Evolutionary conservation across 371 early-diverging fungal species (phyloP), one percentile per base, ranked within the genome.

Genomic region (Polyrhizophydium stewartii): DNA sequence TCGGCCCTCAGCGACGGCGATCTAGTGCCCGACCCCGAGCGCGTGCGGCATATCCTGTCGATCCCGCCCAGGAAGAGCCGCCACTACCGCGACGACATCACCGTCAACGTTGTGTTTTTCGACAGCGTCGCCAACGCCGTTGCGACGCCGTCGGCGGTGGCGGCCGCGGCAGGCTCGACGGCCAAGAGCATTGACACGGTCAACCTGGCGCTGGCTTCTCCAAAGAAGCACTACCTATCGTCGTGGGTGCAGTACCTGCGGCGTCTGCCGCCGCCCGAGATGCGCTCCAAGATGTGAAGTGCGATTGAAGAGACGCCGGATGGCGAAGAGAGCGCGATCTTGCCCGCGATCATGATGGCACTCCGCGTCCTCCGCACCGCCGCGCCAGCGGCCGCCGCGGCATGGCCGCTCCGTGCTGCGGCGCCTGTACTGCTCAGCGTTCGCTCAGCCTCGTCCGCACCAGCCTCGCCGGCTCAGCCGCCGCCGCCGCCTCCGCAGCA

Each of bases 51-150:
- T n/a, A 55, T 84, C 25, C 61, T 88, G 65, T 68, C 72, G 12
- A 82, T 89, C 33, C 88, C 83, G 10, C 62, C 85, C 1, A 85
- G 85, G 7, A 59, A 77, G 50, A 74, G 76, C 38, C 83, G 98
- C 43, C 68, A 84, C n/a, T 92, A 85, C 68, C 81, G 96, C 16
- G 98, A 97, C 71, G 98, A 97, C 66, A 92, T 97, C 55, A 96
- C 97, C 0, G 91, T 93, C 27, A 88, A 86, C 28, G 91, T 97
- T 3, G 75, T 95, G 28, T 87, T 89, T 43, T 84, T 96, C 59
- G 64, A 55, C 33, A 16, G 12, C 7, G 3, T 10, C 7, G 28
- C 22, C 16, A 16, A 28, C 28, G 28, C 7, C 25, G 28, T 47
- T 47, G 49, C 35, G n/a, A n/a, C n/a, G n/a, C n/a, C n/a, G n/a